A percentile compares a stretch with the other conserved stretches of the same genome.
phyloP scores from a whole-genome alignment of 257 asterid genomes.

The Echium plantagineum region DNA sequence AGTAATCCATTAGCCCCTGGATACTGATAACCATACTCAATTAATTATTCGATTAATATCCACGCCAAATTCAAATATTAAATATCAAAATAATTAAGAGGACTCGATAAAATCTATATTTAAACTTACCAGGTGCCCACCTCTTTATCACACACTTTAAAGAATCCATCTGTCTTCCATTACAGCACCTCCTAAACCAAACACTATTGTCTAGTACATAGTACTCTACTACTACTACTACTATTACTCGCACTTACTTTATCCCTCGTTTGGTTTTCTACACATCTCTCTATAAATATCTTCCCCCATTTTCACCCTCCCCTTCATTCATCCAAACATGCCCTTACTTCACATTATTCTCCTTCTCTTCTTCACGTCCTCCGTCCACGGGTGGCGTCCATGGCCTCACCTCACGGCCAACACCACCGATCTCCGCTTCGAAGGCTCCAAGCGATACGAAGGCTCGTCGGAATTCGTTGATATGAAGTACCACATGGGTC shows the following conservation, averaged over 20 bases:
- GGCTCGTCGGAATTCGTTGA: constrained; percentile 15
- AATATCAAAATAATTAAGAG: no score
- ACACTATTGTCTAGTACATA: not conserved
- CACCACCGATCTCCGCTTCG: constrained; percentile 7
- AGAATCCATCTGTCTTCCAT: constrained; percentile 10
- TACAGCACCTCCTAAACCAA: constrained; percentile 2
- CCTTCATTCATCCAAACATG: constrained; percentile 3
- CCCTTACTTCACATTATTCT: constrained; percentile 5
- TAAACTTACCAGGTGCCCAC: not conserved
- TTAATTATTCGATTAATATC: no score
- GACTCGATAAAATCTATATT: no score
- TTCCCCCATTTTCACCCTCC: no score
- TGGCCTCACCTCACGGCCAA: constrained; percentile 9
- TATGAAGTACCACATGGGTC: constrained; percentile 16
- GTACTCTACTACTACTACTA: not conserved
- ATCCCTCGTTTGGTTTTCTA: not conserved
- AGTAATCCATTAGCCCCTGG: no score
- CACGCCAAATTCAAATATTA: no score
- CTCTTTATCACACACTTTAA: constrained; percentile 3
- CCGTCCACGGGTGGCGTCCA: constrained; percentile 46
- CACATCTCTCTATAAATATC: no score
- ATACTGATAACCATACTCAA: no score
- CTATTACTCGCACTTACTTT: constrained; percentile 5
- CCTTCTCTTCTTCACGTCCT: constrained; percentile 15
- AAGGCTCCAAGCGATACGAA: constrained; percentile 11